A percentile compares a stretch with the other conserved stretches of the same genome.
Evolutionary conservation across 2,329 filamentous ascomycete species (phyloP).

Genomic region (Paecilomyces variotii): DNA sequence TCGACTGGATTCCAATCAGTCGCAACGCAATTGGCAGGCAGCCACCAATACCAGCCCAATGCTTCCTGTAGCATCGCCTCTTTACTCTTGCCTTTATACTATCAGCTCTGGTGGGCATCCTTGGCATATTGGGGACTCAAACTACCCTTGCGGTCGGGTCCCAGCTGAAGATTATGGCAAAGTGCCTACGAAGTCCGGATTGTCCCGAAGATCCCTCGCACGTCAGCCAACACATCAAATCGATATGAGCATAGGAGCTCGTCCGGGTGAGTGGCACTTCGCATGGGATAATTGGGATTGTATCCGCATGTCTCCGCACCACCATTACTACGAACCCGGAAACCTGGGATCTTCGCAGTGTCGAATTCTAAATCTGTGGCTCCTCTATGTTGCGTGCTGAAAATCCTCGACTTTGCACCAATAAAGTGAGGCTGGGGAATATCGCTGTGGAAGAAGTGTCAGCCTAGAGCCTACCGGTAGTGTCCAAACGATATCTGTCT

Average conservation of each 20-base stretch:
- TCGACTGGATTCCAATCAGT: not conserved
- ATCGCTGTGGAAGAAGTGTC: not conserved
- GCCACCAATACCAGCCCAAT: not conserved
- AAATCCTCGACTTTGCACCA: not conserved
- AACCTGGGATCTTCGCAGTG: not conserved
- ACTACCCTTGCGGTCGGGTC: not conserved
- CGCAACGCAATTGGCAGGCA: not conserved
- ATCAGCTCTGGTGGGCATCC: not conserved
- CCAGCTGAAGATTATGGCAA: not conserved
- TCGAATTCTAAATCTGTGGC: not conserved
- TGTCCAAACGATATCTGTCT: not conserved
- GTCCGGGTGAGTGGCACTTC: not conserved
- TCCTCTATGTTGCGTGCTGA: not conserved
- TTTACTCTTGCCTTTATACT: not conserved
- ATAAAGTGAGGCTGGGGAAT: not conserved
- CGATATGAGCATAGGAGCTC: not conserved
- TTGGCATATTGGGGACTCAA: not conserved
- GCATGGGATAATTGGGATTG: not conserved
- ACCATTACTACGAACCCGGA: not conserved
- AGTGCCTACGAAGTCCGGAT: not conserved
- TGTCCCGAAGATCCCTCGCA: not conserved
- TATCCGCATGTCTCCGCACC: not conserved
- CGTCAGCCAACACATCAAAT: not conserved
- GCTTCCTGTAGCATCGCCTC: not conserved
- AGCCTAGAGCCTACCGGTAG: not conserved